phyloP scores from a whole-genome alignment of 148 eudicot genomes.

The Suaeda aralocaspica region DNA sequence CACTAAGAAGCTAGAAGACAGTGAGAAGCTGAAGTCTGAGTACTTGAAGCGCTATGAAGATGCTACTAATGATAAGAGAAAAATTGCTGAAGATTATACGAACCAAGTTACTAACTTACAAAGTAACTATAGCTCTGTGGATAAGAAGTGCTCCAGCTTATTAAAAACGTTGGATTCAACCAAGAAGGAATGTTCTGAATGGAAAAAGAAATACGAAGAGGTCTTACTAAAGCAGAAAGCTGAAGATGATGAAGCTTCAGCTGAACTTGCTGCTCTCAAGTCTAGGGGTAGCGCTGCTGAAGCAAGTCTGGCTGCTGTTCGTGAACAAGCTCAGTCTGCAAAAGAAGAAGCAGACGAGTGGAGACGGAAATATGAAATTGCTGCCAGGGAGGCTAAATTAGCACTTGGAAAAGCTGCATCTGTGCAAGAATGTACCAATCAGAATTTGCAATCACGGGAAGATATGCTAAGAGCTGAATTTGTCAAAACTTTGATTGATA shows the following conservation, averaged over 20 bases:
- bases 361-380: conserved; percentile 82
- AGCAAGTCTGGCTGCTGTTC: conserved; percentile 85
- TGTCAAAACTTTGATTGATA: conserved; percentile 50
- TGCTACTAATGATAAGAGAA: conserved; percentile 77
- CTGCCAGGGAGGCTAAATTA: conserved; percentile 71
- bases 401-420: conserved; percentile 84
- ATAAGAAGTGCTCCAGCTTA: conserved; percentile 74
- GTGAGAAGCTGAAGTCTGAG: conserved; percentile 82
- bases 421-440: conserved; percentile 65
- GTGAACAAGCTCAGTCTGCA: conserved; percentile 81
- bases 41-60: conserved; percentile 88
- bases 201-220: conserved; percentile 78
- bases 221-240: conserved; percentile 63
- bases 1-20: conserved; percentile 83
- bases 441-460: conserved; percentile 74
- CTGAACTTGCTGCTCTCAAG: conserved; percentile 66
- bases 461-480: conserved; percentile 78
- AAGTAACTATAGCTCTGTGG: conserved; percentile 65
- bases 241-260: conserved; percentile 57
- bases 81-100: conserved; percentile 74
- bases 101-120: conserved; percentile 64
- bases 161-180: conserved; percentile 55
- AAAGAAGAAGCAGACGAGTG: conserved; percentile 96
- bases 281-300: conserved; percentile 80
- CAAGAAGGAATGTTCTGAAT: conserved; percentile 62